Evolutionary conservation across 2,329 filamentous ascomycete genomes (phyloP).

Genomic region (Claviceps digitariae): DNA sequence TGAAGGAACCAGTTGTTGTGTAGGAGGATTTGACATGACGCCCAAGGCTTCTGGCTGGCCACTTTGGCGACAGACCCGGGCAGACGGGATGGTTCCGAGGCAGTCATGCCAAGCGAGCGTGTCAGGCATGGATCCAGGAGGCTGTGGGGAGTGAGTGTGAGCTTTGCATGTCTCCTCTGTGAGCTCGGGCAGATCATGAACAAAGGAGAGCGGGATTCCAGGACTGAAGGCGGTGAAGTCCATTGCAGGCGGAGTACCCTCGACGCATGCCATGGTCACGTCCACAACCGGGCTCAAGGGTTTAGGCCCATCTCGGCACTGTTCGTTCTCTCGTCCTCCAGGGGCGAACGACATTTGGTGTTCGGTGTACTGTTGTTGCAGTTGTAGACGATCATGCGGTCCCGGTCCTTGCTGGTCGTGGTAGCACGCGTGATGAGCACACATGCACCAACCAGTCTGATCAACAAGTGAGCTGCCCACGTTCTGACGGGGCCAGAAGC

Average conservation of each 20-base stretch:
- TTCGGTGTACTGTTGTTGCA: constrained; percentile 10
- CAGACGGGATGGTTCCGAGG: constrained; percentile 22
- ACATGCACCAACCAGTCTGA: constrained; percentile 44
- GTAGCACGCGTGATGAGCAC: constrained; percentile 48
- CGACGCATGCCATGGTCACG: constrained; percentile 27
- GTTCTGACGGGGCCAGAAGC: constrained; percentile 40
- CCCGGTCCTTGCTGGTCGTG: constrained; percentile 37
- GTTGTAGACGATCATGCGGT: constrained; percentile 8
- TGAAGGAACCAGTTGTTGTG: constrained; percentile 37
- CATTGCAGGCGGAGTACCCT: constrained; percentile 19
- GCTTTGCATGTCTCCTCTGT: constrained; percentile 11
- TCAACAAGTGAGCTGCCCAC: constrained; percentile 22
- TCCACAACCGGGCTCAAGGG: constrained; percentile 41
- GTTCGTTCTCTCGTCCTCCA: constrained; percentile 39
- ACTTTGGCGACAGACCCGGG: constrained; percentile 9
- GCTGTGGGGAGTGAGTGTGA: constrained; percentile 14
- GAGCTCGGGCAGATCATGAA: constrained; percentile 18
- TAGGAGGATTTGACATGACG: constrained; percentile 31
- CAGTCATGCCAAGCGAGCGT: constrained; percentile 38
- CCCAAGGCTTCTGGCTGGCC: constrained; percentile 9
- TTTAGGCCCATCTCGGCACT: constrained; percentile 31
- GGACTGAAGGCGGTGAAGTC: constrained; percentile 27
- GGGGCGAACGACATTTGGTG: constrained; percentile 9
- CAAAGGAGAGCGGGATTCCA: constrained; percentile 20
- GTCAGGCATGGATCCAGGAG: constrained; percentile 38